Conservation (phyloP, 1,284 basidiomycete genomes). For the Ustilago loliicola region DNA sequence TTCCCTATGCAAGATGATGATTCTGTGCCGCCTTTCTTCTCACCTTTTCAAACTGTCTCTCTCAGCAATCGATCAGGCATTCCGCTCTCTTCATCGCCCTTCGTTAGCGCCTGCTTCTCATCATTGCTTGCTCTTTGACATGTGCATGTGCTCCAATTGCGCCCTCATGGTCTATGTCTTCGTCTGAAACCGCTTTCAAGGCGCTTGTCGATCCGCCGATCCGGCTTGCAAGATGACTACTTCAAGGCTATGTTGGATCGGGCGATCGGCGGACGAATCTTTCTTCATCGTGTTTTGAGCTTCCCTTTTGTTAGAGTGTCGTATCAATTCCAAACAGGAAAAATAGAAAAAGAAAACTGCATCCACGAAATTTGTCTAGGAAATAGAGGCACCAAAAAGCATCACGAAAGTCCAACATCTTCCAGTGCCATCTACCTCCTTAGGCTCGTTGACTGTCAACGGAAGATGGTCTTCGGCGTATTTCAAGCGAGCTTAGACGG, state of each 20-base stretch:
- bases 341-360: too few relatives aligned
- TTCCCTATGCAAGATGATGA: constrained; percentile 1
- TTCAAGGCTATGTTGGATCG: background rate
- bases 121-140: too few relatives aligned
- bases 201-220: background rate
- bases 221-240: background rate
- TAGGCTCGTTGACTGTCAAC: too few relatives aligned
- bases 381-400: background rate
- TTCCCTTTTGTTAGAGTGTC: background rate
- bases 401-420: background rate
- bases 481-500: too few relatives aligned
- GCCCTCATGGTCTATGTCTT: background rate
- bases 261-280: too few relatives aligned
- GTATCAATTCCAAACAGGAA: background rate
- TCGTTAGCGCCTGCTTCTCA: too few relatives aligned
- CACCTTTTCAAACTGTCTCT: background rate
- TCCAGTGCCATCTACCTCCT: too few relatives aligned
- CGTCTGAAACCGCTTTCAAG: background rate
- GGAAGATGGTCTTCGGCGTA: too few relatives aligned
- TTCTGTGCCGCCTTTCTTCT: background rate
- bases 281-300: too few relatives aligned
- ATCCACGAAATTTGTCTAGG: background rate
- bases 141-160: background rate
- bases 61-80: constrained; percentile 8
- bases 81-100: background rate